Evolutionary conservation across 192 early-diverging fungal genomes (phyloP).

Genomic region (Paraglomus brasilianum): DNA sequence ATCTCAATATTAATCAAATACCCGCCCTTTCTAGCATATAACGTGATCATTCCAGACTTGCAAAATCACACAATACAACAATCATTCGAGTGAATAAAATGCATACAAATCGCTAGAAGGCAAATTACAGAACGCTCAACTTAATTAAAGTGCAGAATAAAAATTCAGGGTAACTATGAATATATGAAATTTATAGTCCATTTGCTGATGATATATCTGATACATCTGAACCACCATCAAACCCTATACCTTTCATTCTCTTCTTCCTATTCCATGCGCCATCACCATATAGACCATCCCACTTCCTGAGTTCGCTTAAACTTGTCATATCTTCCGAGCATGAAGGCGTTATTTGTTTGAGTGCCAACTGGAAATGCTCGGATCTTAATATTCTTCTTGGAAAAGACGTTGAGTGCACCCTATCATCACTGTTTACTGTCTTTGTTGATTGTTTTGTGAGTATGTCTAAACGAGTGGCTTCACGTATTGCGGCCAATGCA

Average conservation of each 20-base stretch:
- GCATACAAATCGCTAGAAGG: too few relatives aligned
- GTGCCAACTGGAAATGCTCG: conserved; percentile 82
- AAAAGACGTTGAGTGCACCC: not conserved
- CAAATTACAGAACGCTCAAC: too few relatives aligned
- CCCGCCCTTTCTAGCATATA: too few relatives aligned
- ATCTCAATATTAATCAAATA: too few relatives aligned
- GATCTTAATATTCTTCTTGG: conserved; percentile 36
- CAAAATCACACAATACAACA: too few relatives aligned
- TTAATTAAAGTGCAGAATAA: too few relatives aligned
- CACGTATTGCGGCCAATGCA: conserved; percentile 64
- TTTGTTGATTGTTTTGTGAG: conserved; percentile 15
- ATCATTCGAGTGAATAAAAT: too few relatives aligned
- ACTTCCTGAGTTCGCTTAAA: conserved; percentile 85
- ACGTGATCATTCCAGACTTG: too few relatives aligned
- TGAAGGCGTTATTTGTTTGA: conserved; percentile 81
- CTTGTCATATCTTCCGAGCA: conserved; percentile 89
- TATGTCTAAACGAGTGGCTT: conserved; percentile 42
- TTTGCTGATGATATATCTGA: too few relatives aligned
- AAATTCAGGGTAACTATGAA: too few relatives aligned
- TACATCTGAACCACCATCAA: conserved; percentile 32
- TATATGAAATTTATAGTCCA: too few relatives aligned
- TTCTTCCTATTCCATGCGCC: conserved; percentile 54
- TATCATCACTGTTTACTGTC: conserved; percentile 16
- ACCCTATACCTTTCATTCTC: conserved; percentile 53
- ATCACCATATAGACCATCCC: conserved; percentile 88